Evolutionary conservation across 2,329 filamentous ascomycete species (phyloP), one percentile per base, ranked within the genome.

Genomic region (Fusarium nurragi): DNA sequence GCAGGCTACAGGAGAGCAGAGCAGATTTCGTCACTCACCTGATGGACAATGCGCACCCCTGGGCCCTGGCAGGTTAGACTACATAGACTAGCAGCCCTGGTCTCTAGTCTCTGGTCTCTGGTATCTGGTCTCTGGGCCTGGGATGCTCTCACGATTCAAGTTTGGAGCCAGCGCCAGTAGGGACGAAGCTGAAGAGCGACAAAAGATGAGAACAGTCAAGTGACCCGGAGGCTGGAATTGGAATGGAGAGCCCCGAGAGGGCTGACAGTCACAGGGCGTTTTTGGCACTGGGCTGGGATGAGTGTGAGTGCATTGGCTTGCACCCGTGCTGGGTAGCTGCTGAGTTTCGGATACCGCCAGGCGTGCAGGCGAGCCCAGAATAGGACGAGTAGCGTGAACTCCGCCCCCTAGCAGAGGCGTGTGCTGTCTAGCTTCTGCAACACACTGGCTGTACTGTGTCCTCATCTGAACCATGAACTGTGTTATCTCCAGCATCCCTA

Each of bases 201-300:
- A 10, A 25, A 34, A 34, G 30, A 34, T 34, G 30, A 43, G 53
- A 59, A 12, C 44, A 58, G 70, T 72, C 70, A 72, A 68, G 67
- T 71, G 70, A 72, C 57, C 37, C 41, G 44, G 51, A 34, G 30
- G 30, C 30, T 34, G 30, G 30, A 34, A 49, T 54, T 71, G 68
- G 70, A 72, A 72, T 68, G 68, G 66, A 40, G 63, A 64, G 60
- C 46, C 46, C 65, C 60, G 65, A 70, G 65, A 70, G 40, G 46
- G 37, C 64, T 58, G 66, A 57, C 41, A 34, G 39, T 34, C 37
- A 19, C 16, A n/a, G 30, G 19, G 34, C 23, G 23, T 47, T 59
- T 47, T 52, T 65, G 36, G 25, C 68, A 72, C 69, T 72, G 69
- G 68, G 69, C 44, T 56, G 32, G 43, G 37, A 21, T 39, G 68